Conservation (phyloP, 345 rosid species). For the Bretschneidera sinensis region DNA sequence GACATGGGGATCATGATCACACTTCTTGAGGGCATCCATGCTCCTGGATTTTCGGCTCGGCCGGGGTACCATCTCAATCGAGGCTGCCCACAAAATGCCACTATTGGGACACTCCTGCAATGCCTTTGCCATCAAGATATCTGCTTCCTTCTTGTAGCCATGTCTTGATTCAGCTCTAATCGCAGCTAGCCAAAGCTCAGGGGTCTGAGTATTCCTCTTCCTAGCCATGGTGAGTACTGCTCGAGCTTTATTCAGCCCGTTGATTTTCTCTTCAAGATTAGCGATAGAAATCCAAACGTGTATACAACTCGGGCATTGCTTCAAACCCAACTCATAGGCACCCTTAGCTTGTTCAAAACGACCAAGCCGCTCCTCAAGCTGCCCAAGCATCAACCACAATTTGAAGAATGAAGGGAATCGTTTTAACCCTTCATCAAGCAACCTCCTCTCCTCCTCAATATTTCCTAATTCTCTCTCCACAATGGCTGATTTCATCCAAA, state of each 20-base stretch:
- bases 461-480: conserved; percentile 90
- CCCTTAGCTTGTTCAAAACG: conserved; percentile 57
- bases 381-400: conserved; percentile 94
- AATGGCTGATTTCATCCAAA: conserved; percentile 97
- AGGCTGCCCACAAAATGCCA: conserved; percentile 88
- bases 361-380: conserved; percentile 79
- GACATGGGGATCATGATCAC: conserved; percentile 82
- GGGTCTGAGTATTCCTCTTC: conserved; percentile 71
- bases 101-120: conserved; percentile 88
- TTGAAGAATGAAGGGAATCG: conserved; percentile 79
- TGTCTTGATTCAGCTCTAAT: conserved; percentile 72
- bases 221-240: conserved; percentile 77
- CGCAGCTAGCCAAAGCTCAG: conserved; percentile 93
- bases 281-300: conserved; percentile 82
- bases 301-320: conserved; percentile 58
- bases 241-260: conserved; percentile 74
- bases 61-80: conserved; percentile 80
- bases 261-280: conserved; percentile 69
- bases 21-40: conserved; percentile 71
- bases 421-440: conserved; percentile 80
- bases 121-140: conserved; percentile 85
- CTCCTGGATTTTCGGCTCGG: conserved; percentile 70
- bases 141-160: conserved; percentile 76
- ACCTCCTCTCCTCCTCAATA: conserved; percentile 65
- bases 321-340: conserved; percentile 60